phyloP scores from a whole-genome alignment of 169 alveolate species.

The Sarcocystis neurona region DNA sequence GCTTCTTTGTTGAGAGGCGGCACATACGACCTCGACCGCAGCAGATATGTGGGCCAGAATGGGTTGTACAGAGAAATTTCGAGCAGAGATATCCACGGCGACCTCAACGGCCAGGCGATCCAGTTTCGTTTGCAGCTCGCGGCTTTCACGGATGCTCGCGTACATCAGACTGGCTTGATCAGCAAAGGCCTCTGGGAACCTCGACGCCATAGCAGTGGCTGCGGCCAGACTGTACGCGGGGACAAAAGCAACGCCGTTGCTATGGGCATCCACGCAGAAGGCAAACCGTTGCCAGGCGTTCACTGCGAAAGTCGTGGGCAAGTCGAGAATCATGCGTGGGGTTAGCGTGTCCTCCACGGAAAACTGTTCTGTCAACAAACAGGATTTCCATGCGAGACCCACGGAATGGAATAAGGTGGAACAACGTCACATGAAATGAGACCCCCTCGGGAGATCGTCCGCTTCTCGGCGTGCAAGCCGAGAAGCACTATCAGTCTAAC shows the following conservation, averaged over 20 bases:
- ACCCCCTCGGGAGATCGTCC: neutral
- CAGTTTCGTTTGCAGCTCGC: neutral
- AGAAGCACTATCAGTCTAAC: neutral
- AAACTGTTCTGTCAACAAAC: neutral
- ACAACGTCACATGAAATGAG: neutral
- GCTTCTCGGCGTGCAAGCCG: neutral
- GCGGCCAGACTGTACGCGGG: neutral
- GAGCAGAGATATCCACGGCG: neutral
- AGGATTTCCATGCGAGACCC: neutral
- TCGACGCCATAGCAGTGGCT: neutral
- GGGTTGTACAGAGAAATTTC: neutral
- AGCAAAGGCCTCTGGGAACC: neutral
- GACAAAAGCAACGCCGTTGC: neutral
- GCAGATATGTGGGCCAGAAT: neutral
- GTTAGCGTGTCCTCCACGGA: neutral
- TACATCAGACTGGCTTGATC: neutral
- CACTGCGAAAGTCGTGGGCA: neutral
- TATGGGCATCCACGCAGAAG: slow-evolving; percentile 22
- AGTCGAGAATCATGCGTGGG: neutral
- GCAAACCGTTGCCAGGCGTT: slow-evolving; percentile 13
- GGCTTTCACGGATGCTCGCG: neutral
- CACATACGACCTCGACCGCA: neutral
- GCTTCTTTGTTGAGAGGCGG: neutral
- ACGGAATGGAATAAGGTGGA: neutral
- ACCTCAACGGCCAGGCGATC: slow-evolving; percentile 17